Conservation (phyloP, 345 rosid genomes). For the Euphorbia lathyris region DNA sequence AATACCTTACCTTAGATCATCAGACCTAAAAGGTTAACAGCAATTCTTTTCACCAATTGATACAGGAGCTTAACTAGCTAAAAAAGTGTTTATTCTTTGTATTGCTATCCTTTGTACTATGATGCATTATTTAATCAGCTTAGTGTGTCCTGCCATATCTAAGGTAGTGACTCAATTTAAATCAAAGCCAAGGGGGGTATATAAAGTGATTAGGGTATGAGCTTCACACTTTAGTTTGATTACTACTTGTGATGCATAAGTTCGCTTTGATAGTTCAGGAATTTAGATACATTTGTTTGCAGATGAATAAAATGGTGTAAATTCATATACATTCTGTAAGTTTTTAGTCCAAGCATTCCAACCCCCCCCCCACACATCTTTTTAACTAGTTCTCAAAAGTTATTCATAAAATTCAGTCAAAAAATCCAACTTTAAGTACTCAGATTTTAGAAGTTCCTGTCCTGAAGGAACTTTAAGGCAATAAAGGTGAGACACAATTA, state of each 20-base stretch:
- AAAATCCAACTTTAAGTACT: not conserved
- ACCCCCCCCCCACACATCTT: no score
- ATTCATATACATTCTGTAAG: not conserved
- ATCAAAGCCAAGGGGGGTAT: not conserved
- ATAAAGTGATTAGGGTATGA: not conserved
- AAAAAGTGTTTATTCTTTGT: not conserved
- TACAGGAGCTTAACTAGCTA: not conserved
- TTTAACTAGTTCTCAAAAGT: not conserved
- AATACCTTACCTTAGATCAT: not conserved
- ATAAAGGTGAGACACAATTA: not conserved
- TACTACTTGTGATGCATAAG: not conserved
- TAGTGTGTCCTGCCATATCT: not conserved
- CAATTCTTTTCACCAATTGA: not conserved
- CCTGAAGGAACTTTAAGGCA: not conserved
- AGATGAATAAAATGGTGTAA: not conserved
- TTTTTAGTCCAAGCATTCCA: not conserved
- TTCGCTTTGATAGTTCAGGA: conserved; percentile 3
- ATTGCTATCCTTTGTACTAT: not conserved
- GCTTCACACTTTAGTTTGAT: not conserved
- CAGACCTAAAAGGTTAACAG: not conserved
- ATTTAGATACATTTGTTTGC: not conserved
- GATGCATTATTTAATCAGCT: not conserved
- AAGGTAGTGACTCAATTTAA: not conserved
- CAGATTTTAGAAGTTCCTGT: not conserved
- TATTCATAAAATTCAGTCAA: not conserved